A percentile compares a stretch with the other conserved stretches of the same genome.
phyloP scores from a whole-genome alignment of 768 basidiomycete genomes.

The Mycena latifolia region DNA sequence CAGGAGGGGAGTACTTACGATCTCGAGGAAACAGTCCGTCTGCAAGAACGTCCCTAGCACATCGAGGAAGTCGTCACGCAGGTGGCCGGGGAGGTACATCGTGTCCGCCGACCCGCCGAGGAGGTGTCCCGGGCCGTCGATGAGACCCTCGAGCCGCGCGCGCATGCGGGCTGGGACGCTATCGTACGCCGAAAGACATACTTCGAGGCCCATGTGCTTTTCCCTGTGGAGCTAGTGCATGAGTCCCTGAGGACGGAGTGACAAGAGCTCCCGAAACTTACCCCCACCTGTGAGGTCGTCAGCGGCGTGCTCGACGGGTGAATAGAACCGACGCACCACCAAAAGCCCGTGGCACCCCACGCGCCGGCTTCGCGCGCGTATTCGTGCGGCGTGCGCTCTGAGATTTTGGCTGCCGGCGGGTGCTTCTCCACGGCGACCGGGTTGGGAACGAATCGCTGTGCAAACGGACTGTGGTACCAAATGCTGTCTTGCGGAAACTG shows the following conservation, averaged over 20 bases:
- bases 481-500: conserved; percentile 58
- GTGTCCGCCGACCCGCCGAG: conserved; percentile 64
- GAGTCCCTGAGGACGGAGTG: too few relatives aligned
- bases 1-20: conserved; percentile 32
- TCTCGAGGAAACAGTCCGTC: conserved; percentile 63
- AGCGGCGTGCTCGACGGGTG: not conserved
- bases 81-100: conserved; percentile 60
- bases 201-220: conserved; percentile 56
- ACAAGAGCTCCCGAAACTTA: too few relatives aligned
- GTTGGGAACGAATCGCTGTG: conserved; percentile 54
- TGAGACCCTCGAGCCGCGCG: conserved; percentile 50
- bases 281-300: conserved; percentile 54
- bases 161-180: conserved; percentile 52
- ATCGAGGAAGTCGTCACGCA: conserved; percentile 54
- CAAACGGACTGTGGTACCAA: conserved; percentile 66
- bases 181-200: conserved; percentile 57
- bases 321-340: conserved; percentile 53
- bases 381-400: conserved; percentile 48
- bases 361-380: conserved; percentile 50
- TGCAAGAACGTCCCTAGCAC: conserved; percentile 57
- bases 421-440: conserved; percentile 27
- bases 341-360: conserved; percentile 57
- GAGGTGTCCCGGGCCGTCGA: conserved; percentile 49
- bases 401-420: conserved; percentile 54
- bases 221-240: too few relatives aligned